A percentile compares a stretch with the other conserved stretches of the same genome.
Evolutionary conservation across 2,329 filamentous ascomycete genomes (phyloP).

Genomic region (Aspergillus latus): DNA sequence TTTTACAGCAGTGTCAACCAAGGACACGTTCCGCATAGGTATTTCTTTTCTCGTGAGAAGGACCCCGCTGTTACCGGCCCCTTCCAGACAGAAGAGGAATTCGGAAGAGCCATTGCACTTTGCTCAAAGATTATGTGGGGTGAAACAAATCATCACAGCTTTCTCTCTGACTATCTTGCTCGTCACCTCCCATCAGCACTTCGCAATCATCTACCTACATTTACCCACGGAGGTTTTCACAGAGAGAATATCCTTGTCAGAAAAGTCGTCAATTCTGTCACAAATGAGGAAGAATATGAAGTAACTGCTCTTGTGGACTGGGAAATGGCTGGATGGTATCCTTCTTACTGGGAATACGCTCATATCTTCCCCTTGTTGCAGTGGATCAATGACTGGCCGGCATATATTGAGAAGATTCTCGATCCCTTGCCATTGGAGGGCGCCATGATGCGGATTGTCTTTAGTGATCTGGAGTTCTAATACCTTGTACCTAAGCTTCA

Average conservation of each 20-base stretch:
- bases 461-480: slow-evolving; percentile 25
- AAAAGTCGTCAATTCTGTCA: neutral
- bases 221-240: neutral
- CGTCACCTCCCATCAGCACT: slow-evolving; percentile 21
- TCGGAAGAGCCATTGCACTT: slow-evolving; percentile 21
- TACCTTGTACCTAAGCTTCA: neutral
- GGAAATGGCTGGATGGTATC: slow-evolving; percentile 31
- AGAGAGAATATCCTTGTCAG: slow-evolving; percentile 6
- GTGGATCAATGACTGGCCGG: slow-evolving; percentile 29
- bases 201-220: neutral
- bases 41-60: slow-evolving; percentile 23
- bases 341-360: slow-evolving; percentile 37
- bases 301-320: slow-evolving; percentile 42
- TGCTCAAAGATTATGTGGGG: slow-evolving; percentile 18
- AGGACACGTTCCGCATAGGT: slow-evolving; percentile 23
- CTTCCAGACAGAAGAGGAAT: slow-evolving; percentile 23
- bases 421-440: slow-evolving; percentile 25
- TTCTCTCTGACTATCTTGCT: slow-evolving; percentile 22
- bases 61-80: slow-evolving; percentile 18
- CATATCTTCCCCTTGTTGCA: slow-evolving; percentile 16
- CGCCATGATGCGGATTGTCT: slow-evolving; percentile 24
- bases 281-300: slow-evolving; percentile 22
- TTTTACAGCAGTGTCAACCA: slow-evolving; percentile 23
- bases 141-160: slow-evolving; percentile 16
- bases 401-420: slow-evolving; percentile 25